Evolutionary conservation across 768 basidiomycete species (phyloP), one percentile per base, ranked within the genome.

Genomic region (Pisolithus microcarpus): DNA sequence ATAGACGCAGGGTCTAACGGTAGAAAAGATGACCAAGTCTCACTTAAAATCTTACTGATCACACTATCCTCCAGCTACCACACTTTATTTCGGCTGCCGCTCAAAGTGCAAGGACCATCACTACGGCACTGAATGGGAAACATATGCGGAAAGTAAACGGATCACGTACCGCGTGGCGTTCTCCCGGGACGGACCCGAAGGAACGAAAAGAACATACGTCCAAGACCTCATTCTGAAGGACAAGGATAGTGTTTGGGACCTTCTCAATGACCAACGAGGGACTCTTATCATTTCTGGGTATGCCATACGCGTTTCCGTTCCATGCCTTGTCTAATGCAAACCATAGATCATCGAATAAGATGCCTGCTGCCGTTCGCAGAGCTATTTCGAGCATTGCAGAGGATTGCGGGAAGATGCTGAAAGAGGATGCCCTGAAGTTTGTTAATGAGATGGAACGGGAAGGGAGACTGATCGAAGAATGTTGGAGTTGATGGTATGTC

Each of bases 1-100:
- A 65, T 85, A 11, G 62, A 76, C 13, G 65, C 63, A 15, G 84
- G 81, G 3, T 75, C 80, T 1, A 60, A 68, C 37, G 71, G 91
- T 91, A 52, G 36, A 62, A 55, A n/a, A 28, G 38, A 37, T 23
- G 43, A 31, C 26, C 8, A 1, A 30, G 26, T 8, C 7, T 1
- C 16, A 23, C 37, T 3, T 23, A 13, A 31, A 26, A 31, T 44
- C 40, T 23, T 30, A 15, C 19, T 19, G 51, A 23, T 31, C 11
- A 36, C 23, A 36, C 15, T 16, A 10, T 16, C 21, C 5, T 1
- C 31, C 54, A 87, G 91, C 77, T 6, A 95, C 91, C 53, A 80
- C 73, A 0, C 74, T 97, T 6, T 98, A 96, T 67, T 97, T 96
- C 62, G 95, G 95, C 1, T 96, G 92, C 61, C 79, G 94, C 16